Evolutionary conservation across 805 yeast species (phyloP), one percentile per base, ranked within the genome.

Genomic region (Candida xiaguanensis): DNA sequence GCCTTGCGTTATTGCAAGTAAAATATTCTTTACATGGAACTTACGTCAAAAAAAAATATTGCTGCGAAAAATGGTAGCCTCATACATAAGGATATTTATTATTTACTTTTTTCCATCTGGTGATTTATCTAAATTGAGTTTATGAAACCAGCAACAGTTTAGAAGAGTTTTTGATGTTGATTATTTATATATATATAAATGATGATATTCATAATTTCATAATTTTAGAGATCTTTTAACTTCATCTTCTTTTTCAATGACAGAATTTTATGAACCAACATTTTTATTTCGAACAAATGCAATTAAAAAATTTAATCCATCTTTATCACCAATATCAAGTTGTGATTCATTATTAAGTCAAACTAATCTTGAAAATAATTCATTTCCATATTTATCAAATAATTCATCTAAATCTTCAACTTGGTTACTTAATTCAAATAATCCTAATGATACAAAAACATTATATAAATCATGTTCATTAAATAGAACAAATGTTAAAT

Each of bases 241-340:
- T 28, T 16, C 6, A 7, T 15, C 31, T 9, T 7, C 8, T 16
- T 6, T n/a, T 9, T 11, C n/a, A 31, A 59, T 60, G 65, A 38
- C 51, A 5, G 61, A 55, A 18, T 58, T 52, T 45, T 68, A 68
- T 52, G 63, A 66, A 45, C 73, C 74, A n/a, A 63, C 70, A 4
- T 46, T 61, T 34, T 58, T 68, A 30, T 67, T 68, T 44, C 55
- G 74, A 35, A 61, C 64, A 42, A 68, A 68, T 45, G 74, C 74
- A 16, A 58, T 68, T 17, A 55, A 58, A 43, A 55, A 55, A 43
- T 52, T 38, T 39, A 41, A 44, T 15, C 50, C 56, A 11, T 39
- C 48, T 17, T 46, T 53, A 12, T 47, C 58, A 4, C 59, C 60
- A 15, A 49, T 52, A 11, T 44, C 60, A 3, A 55, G 59, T 36